These are phyloP conservation scores for Purshia tridentata DNA, from an alignment of 306 rosid species.

Conservation along the genomic window DNA sequence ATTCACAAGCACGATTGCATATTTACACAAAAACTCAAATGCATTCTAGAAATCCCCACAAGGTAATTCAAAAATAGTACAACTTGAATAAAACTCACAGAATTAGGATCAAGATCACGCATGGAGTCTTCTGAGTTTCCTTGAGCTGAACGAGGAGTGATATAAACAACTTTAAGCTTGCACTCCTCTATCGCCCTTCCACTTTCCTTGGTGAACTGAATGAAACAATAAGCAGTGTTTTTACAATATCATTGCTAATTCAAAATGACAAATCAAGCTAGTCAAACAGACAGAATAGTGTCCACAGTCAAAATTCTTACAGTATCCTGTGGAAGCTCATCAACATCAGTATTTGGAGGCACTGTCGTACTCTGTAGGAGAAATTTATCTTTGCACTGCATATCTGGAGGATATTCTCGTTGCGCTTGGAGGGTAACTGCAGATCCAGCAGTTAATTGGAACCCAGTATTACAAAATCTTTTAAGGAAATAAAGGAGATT, in stretches of 20 bases:
- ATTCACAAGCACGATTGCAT: not conserved
- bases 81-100: conserved; percentile 53
- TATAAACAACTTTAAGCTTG: conserved; percentile 76
- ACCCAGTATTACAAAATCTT: conserved; percentile 12
- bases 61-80: not conserved
- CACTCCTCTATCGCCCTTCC: conserved; percentile 77
- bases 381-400: conserved; percentile 92
- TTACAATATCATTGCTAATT: conserved; percentile 14
- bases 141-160: conserved; percentile 41
- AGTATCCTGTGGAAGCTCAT: conserved; percentile 73
- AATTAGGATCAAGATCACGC: conserved; percentile 42
- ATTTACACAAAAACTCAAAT: not conserved
- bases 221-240: conserved; percentile 16
- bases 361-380: conserved; percentile 85
- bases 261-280: conserved; percentile 10
- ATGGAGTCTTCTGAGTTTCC: conserved; percentile 65
- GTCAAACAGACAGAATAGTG: conserved; percentile 13
- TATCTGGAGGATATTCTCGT: conserved; percentile 78
- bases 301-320: conserved; percentile 48
- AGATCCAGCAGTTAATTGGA: conserved; percentile 33
- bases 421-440: conserved; percentile 96
- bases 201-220: conserved; percentile 79
- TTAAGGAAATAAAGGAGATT: not conserved
- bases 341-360: conserved; percentile 63
- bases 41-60: not conserved